Evolutionary conservation across 176 grass and related monocot species (phyloP), one percentile per base, ranked within the genome.

Genomic region (Triticum urartu): DNA sequence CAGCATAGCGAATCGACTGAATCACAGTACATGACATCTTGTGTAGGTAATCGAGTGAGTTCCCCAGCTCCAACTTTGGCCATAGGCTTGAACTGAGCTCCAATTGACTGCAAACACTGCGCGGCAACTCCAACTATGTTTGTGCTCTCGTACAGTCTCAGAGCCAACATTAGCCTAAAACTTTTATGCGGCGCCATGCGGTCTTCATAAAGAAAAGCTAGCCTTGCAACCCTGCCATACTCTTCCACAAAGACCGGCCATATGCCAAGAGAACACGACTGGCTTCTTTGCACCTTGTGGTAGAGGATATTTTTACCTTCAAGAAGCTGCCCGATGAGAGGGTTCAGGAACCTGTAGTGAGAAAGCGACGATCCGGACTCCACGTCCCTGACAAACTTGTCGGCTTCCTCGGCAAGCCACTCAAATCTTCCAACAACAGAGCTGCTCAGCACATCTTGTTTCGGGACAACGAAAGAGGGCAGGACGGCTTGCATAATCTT

Each of bases 201-300:
- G 25, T 80, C 35, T 42, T 17, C 13, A 3, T 3, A 45, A 0
- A 1, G 0, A n/a, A 58, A 68, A 0, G 0, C 0, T 1, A 78
- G 1, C 4, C 0, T 0, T 28, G 33, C 75, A 1, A 70, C 33
- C 3, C 59, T 21, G 2, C 74, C 84, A 6, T 17, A 48, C 13
- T 68, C 63, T 21, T 79, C 74, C 0, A 18, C 18, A 9, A 0
- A 59, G 3, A 3, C 2, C 8, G 63, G 8, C 63, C 8, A 1
- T 25, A 78, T 68, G 5, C 5, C 5, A 4, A 48, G 6, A 14
- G 0, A 0, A 4, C 15, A 3, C 1, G 2, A 7, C 2, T 9
- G 22, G 33, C 14, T 30, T 32, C 33, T 32, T 3, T 21, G n/a
- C 4, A 21, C 34, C 3, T 28, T 13, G 5, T 17, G 0, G 2